These are phyloP conservation scores for Xylaria sp. DNA, from an alignment of 2,329 filamentous ascomycete genomes.

Conservation along the genomic window DNA sequence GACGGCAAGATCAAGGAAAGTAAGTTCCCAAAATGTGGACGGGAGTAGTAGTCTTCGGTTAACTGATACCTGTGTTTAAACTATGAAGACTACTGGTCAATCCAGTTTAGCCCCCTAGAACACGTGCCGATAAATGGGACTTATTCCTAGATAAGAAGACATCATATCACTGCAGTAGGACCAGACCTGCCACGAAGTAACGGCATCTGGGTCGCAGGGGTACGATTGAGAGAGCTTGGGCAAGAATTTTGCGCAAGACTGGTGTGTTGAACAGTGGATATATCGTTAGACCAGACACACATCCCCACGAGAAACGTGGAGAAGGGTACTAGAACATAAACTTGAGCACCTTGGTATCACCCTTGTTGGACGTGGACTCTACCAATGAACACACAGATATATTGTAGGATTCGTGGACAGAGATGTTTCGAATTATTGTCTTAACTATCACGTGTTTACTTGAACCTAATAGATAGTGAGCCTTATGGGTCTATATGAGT, in stretches of 20 bases:
- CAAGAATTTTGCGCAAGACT: conserved; percentile 13
- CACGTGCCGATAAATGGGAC: conserved; percentile 19
- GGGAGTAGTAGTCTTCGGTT: background rate
- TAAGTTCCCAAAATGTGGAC: background rate
- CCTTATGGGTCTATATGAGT: too few species aligned
- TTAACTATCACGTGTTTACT: too few species aligned
- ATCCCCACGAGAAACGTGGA: too few species aligned
- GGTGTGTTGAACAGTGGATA: conserved; percentile 15
- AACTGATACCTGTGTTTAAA: background rate
- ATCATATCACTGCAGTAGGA: background rate
- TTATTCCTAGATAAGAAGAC: conserved; percentile 14
- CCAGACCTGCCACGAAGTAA: background rate
- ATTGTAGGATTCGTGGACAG: too few species aligned
- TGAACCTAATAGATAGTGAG: too few species aligned
- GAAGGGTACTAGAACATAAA: background rate
- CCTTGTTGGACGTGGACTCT: background rate
- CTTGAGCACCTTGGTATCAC: background rate
- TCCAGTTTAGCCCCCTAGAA: conserved; percentile 17
- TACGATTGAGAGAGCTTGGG: conserved; percentile 16
- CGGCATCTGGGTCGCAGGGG: conserved; percentile 1
- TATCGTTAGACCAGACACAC: background rate
- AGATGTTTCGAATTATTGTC: too few species aligned
- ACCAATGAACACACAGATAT: too few species aligned
- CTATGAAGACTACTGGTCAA: conserved; percentile 23
- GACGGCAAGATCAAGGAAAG: conserved; percentile 15